A percentile compares a stretch with the other conserved stretches of the same genome.
phyloP scores from a whole-genome alignment of 2,329 filamentous ascomycete genomes.

The Penicillium psychrosexuale region DNA sequence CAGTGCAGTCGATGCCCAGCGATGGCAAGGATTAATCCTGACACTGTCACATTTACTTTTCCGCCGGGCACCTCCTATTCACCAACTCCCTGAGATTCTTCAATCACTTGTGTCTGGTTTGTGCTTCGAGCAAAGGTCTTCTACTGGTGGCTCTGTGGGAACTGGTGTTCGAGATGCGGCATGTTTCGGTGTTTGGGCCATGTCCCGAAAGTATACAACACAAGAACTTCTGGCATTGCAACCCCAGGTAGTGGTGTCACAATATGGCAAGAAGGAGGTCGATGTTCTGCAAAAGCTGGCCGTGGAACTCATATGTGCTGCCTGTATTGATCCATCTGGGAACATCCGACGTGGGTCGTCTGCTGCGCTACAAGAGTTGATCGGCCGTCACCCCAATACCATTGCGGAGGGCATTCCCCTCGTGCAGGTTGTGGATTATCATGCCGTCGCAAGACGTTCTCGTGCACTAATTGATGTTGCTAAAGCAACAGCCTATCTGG shows the following conservation, averaged over 20 bases:
- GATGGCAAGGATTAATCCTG: conserved; percentile 90
- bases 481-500: conserved; percentile 63
- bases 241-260: conserved; percentile 27
- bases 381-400: conserved; percentile 86
- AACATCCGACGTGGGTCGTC: conserved; percentile 93
- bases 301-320: conserved; percentile 74
- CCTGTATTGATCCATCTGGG: conserved; percentile 82
- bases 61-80: conserved; percentile 70
- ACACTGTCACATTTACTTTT: conserved; percentile 85
- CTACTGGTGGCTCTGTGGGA: conserved; percentile 80
- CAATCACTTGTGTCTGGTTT: conserved; percentile 75
- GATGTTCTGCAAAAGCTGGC: conserved; percentile 72
- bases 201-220: conserved; percentile 83
- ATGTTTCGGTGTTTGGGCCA: conserved; percentile 92
- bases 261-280: conserved; percentile 28
- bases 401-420: conserved; percentile 77
- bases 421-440: conserved; percentile 89
- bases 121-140: conserved; percentile 81
- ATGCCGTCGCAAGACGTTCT: conserved; percentile 82
- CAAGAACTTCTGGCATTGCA: conserved; percentile 67
- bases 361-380: conserved; percentile 87
- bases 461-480: conserved; percentile 78
- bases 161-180: conserved; percentile 92
- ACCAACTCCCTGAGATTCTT: conserved; percentile 69
- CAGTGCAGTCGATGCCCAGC: conserved; percentile 71